phyloP scores from a whole-genome alignment of 441 rosid species.

The Gossypium lobatum region DNA sequence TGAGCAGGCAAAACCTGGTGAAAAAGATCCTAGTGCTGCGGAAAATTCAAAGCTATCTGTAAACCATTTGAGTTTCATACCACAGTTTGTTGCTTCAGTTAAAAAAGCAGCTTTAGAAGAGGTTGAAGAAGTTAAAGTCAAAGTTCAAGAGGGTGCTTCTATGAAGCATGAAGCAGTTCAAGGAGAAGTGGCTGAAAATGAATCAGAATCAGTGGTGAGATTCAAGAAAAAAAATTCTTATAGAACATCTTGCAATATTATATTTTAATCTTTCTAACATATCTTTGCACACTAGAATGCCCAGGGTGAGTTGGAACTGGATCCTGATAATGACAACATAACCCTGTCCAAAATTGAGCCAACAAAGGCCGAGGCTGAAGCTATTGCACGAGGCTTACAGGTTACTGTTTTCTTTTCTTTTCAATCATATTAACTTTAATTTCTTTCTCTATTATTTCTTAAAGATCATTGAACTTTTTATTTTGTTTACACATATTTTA shows the following conservation, averaged over 20 bases:
- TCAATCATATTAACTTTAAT: neutral
- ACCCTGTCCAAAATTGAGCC: conserved; percentile 72
- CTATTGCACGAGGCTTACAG: conserved; percentile 87
- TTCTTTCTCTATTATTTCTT: conserved; percentile 11
- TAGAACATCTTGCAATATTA: conserved; percentile 13
- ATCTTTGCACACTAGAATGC: conserved; percentile 42
- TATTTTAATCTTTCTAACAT: conserved; percentile 20
- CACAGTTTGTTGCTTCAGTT: conserved; percentile 64
- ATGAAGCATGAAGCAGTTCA: conserved; percentile 22
- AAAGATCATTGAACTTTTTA: neutral
- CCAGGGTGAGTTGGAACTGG: conserved; percentile 56
- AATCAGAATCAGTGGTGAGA: conserved; percentile 66
- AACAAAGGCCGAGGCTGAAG: conserved; percentile 94
- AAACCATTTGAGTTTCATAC: conserved; percentile 44
- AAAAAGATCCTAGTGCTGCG: conserved; percentile 31
- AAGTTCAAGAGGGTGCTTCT: conserved; percentile 39
- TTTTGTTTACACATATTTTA: neutral
- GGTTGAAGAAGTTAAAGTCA: conserved; percentile 60
- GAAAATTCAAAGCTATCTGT: conserved; percentile 43
- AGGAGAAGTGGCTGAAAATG: conserved; percentile 31
- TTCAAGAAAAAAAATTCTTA: conserved; percentile 16
- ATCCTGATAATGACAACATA: conserved; percentile 57
- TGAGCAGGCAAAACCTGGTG: conserved; percentile 24
- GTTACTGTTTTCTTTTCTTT: conserved; percentile 29
- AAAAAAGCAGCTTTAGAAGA: conserved; percentile 77